Percentiles rank a stretch among this genome's conserved stretches.
Conservation (phyloP, 495 filamentous ascomycete species). For the Cercophora newfieldiana region DNA sequence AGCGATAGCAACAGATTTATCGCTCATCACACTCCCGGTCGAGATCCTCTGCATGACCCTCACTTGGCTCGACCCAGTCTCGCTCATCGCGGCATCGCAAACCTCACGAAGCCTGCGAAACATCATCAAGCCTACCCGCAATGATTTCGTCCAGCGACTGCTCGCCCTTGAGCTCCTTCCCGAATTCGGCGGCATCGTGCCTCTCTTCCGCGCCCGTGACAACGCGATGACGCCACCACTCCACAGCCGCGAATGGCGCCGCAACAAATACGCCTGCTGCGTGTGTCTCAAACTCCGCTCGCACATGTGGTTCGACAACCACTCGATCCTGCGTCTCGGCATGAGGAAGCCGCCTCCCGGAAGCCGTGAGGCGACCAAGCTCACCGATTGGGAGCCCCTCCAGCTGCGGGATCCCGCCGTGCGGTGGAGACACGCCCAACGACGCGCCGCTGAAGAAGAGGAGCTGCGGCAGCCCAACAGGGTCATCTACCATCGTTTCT, state of each 20-base stretch:
- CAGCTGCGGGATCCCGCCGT: neutral
- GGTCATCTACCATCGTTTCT: neutral
- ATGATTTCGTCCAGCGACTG: conserved; percentile 23
- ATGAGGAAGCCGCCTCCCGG: conserved; percentile 26
- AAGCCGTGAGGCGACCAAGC: conserved; percentile 19
- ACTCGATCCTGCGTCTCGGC: conserved; percentile 19
- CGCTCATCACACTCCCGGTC: conserved; percentile 2
- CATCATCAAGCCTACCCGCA: conserved; percentile 19
- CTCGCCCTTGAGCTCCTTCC: conserved; percentile 31
- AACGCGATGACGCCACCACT: conserved; percentile 13
- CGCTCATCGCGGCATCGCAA: conserved; percentile 24
- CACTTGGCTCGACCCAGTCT: conserved; percentile 18
- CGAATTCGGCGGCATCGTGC: conserved; percentile 27
- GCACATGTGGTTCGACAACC: conserved; percentile 30
- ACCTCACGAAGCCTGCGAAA: conserved; percentile 7
- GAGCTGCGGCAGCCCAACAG: neutral
- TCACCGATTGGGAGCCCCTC: conserved; percentile 25
- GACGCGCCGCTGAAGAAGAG: neutral
- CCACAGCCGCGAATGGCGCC: conserved; percentile 14
- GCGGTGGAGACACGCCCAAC: conserved; percentile 3
- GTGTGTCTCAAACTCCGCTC: conserved; percentile 29
- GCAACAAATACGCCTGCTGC: conserved; percentile 29
- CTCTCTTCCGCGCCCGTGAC: conserved; percentile 8
- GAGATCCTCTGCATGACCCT: conserved; percentile 17
- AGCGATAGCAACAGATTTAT: neutral